These are phyloP conservation scores for Thielaviopsis ethacetica DNA, from an alignment of 2,329 filamentous ascomycete species.

Conservation along the genomic window DNA sequence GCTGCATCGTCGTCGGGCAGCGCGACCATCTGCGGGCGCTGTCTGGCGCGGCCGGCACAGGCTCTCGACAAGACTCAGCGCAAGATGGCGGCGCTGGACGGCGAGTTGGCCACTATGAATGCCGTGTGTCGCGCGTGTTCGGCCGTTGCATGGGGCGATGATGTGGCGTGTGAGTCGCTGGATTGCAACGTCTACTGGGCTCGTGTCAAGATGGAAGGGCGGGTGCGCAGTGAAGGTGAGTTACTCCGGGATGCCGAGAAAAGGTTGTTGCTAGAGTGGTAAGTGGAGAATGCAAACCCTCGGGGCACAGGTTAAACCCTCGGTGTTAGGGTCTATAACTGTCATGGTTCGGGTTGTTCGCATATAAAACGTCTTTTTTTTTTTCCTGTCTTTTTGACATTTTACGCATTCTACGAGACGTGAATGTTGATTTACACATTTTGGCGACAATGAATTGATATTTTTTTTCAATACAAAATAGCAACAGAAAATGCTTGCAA, in stretches of 20 bases:
- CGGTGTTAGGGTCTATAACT: too few relatives aligned
- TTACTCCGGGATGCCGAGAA: conserved; percentile 18
- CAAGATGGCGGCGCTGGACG: conserved; percentile 38
- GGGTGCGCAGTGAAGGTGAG: conserved; percentile 23
- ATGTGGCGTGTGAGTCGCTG: conserved; percentile 73
- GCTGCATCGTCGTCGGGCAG: not conserved
- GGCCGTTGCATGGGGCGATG: conserved; percentile 53
- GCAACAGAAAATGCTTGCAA: not conserved
- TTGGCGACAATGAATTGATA: not conserved
- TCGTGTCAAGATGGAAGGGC: conserved; percentile 44
- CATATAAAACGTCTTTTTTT: not conserved
- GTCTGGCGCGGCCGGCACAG: conserved; percentile 43
- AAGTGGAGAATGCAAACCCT: not conserved
- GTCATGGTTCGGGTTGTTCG: not conserved
- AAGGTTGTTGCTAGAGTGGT: conserved; percentile 21
- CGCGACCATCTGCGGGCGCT: conserved; percentile 13
- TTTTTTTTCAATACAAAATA: not conserved
- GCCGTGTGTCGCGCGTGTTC: conserved; percentile 69
- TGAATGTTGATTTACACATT: not conserved
- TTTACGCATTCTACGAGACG: not conserved
- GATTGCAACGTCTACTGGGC: conserved; percentile 91
- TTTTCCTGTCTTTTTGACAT: too few relatives aligned
- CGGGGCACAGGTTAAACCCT: not conserved
- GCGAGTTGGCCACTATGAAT: conserved; percentile 45
- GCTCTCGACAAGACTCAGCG: conserved; percentile 44